Percentiles rank a stretch among this genome's conserved stretches.
These are phyloP conservation scores for Ceratocystis ficicola DNA, from an alignment of 2,329 filamentous ascomycete genomes.

Conservation along the genomic window DNA sequence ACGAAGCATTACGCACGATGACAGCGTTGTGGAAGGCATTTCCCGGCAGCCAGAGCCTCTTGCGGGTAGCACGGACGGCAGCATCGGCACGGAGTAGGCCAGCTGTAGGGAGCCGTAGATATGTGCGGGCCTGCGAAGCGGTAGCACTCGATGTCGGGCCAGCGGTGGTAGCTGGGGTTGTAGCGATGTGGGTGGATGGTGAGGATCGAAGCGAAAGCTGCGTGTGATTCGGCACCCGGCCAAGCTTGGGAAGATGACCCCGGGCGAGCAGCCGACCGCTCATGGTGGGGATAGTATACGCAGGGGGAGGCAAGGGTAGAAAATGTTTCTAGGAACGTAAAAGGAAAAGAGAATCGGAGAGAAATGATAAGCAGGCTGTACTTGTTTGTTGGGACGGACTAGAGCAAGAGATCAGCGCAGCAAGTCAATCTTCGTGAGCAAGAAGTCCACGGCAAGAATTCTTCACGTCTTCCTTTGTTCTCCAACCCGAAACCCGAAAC, in stretches of 20 bases:
- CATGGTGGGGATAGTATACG: conserved; percentile 13
- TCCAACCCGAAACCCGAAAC: background rate
- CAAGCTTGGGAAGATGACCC: conserved; percentile 19
- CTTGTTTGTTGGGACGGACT: too few species aligned
- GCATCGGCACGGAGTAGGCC: conserved; percentile 57
- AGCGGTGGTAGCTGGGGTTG: background rate
- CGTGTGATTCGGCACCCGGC: conserved; percentile 19
- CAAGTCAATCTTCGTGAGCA: background rate
- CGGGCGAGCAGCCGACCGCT: conserved; percentile 22
- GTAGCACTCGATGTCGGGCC: background rate
- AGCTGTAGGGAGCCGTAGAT: conserved; percentile 52
- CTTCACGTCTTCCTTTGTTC: background rate
- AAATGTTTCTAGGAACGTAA: background rate
- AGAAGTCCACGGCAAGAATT: background rate
- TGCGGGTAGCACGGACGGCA: conserved; percentile 46
- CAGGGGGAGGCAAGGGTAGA: background rate
- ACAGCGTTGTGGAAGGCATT: conserved; percentile 76
- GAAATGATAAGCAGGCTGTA: background rate
- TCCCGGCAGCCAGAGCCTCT: conserved; percentile 63
- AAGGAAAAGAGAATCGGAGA: background rate
- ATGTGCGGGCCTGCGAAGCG: conserved; percentile 10
- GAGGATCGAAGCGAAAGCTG: background rate
- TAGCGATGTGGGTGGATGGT: conserved; percentile 5
- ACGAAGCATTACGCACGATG: conserved; percentile 50
- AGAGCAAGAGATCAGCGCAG: too few species aligned